Percentiles rank a stretch among this genome's conserved stretches.
Evolutionary conservation across 345 rosid genomes (phyloP).

Genomic region (Excoecaria agallocha): DNA sequence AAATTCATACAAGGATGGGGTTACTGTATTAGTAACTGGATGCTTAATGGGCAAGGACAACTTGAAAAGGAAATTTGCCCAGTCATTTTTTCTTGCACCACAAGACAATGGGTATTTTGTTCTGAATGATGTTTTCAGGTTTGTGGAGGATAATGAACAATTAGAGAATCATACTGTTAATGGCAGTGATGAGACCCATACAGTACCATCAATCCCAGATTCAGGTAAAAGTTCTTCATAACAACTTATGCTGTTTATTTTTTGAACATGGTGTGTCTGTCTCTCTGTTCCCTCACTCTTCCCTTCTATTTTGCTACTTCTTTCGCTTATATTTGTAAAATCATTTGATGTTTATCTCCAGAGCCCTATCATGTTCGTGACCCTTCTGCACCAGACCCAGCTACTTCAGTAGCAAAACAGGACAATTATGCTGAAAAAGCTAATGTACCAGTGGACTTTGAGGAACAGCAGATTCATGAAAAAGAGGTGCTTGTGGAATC

Average conservation of each 20-base stretch:
- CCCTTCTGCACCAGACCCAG: slow-evolving; percentile 15
- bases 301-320: not conserved
- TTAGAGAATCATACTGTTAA: slow-evolving; percentile 17
- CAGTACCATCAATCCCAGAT: slow-evolving; percentile 29
- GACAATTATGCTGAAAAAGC: slow-evolving; percentile 12
- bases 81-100: slow-evolving; percentile 73
- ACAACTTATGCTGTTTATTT: not conserved
- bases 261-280: not conserved
- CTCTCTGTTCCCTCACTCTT: not conserved
- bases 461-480: slow-evolving; percentile 7
- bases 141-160: slow-evolving; percentile 35
- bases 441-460: slow-evolving; percentile 4
- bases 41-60: slow-evolving; percentile 48
- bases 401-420: slow-evolving; percentile 12
- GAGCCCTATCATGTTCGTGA: slow-evolving; percentile 18
- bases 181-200: slow-evolving; percentile 25
- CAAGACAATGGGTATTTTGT: slow-evolving; percentile 63
- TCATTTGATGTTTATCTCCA: not conserved
- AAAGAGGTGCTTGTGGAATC: slow-evolving; percentile 19
- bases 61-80: slow-evolving; percentile 46
- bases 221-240: slow-evolving; percentile 25
- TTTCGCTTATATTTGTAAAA: not conserved
- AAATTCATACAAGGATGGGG: slow-evolving; percentile 43
- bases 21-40: slow-evolving; percentile 69
- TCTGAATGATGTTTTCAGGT: slow-evolving; percentile 67